phyloP scores from a whole-genome alignment of 1,284 basidiomycete genomes.

The Cryptococcus amylolentus region DNA sequence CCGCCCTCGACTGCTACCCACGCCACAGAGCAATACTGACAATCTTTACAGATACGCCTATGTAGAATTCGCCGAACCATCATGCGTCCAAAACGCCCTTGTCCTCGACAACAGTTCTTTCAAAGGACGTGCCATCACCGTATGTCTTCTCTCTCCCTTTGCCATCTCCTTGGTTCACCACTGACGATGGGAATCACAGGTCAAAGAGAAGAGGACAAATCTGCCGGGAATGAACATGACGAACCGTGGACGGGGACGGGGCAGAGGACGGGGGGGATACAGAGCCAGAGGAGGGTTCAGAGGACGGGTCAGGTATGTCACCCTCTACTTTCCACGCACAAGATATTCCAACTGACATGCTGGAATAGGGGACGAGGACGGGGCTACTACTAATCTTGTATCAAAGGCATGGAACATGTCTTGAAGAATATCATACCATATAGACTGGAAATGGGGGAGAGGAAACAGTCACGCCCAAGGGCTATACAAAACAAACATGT shows the following conservation, averaged over 20 bases:
- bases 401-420: background rate
- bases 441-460: background rate
- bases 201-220: conserved; percentile 89
- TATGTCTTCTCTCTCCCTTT: conserved; percentile 44
- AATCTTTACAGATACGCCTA: conserved; percentile 76
- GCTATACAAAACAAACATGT: too few relatives aligned
- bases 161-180: background rate
- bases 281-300: conserved; percentile 66
- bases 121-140: conserved; percentile 88
- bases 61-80: conserved; percentile 96
- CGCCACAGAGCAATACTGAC: background rate
- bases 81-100: conserved; percentile 84
- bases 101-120: conserved; percentile 96
- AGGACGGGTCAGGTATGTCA: conserved; percentile 68
- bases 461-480: background rate
- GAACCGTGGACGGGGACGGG: conserved; percentile 66
- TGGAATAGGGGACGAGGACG: conserved; percentile 13
- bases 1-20: too few relatives aligned
- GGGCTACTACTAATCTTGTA: conserved; percentile 6
- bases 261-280: conserved; percentile 31
- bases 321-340: background rate
- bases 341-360: background rate
- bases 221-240: conserved; percentile 71
- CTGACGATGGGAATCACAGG: conserved; percentile 53
- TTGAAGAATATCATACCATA: background rate